Evolutionary conservation across 2,329 filamentous ascomycete species (phyloP), one percentile per base, ranked within the genome.

Genomic region (Fusarium sp.): DNA sequence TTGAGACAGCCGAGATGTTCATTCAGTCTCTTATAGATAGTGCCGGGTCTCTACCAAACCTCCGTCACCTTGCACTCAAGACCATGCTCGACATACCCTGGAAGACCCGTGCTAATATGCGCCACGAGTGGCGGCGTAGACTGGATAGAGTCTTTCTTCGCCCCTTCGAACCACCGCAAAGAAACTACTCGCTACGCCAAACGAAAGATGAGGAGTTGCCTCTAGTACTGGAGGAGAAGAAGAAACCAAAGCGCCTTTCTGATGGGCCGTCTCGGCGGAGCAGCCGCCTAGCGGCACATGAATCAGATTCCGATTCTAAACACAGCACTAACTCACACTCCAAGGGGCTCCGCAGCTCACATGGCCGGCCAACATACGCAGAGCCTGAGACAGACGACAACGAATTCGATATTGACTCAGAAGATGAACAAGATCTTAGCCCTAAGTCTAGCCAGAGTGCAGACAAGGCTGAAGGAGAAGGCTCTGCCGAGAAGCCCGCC

Each of bases 11-110:
- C 0, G 88, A 92, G 70, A 88, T 88, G 57, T 92, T 97, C 70
- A 91, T 97, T 69, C 85, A 87, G 39, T 96, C 93, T 17, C 82
- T 98, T 3, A 85, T 95, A 21, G 85, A 94, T 58, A 88, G 87
- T 48, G 93, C 94, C 1, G 81, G 84, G 2, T 78, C 85, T 4
- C 77, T 98, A 21, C 86, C 84, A 0, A 81, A 88, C 58, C 84
- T 98, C 23, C 89, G 93, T 10, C 83, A 85, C 42, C 80, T 97
- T 12, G 84, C 86, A 2, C 86, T 97, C 68, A 92, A 90, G 72
- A 89, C 91, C 2, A 95, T 93, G 77, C 82, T 97, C 46, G 88
- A 94, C 73, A 86, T 89, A 44, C 89, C 91, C 12, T 97, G 94
- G 92, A 89, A 93, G 63, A 88, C 93, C 74, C 88, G 95, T 40